These are phyloP conservation scores for Carex pumila DNA, from an alignment of 176 grass and related monocot species.

Conservation along the genomic window DNA sequence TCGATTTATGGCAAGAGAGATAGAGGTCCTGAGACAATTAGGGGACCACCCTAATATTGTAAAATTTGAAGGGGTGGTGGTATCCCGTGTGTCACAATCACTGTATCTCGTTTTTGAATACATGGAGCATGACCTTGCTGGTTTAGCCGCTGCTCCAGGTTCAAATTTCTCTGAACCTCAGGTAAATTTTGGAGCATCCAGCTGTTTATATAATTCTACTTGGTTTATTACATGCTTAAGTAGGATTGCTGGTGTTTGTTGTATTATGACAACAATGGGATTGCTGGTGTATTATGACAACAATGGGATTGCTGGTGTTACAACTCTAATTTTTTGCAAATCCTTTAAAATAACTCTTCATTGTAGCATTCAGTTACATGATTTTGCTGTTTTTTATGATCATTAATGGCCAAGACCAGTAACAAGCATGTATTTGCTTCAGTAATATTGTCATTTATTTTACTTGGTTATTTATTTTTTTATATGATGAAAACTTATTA, in stretches of 20 bases:
- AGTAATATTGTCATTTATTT: neutral
- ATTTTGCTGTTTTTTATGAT: neutral
- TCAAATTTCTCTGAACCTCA: constrained; percentile 40
- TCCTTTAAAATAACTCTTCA: neutral
- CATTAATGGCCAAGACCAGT: neutral
- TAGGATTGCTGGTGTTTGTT: neutral
- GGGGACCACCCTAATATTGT: constrained; percentile 41
- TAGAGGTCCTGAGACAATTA: constrained; percentile 29
- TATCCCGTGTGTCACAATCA: constrained; percentile 36
- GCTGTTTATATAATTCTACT: neutral
- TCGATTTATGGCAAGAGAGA: constrained; percentile 53
- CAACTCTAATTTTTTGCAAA: neutral
- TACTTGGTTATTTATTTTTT: neutral
- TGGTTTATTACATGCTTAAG: neutral
- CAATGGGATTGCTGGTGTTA: neutral
- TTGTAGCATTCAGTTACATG: neutral
- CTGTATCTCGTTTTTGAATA: constrained; percentile 95
- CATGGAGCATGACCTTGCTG: constrained; percentile 93
- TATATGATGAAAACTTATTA: neutral
- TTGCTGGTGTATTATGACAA: too few species aligned
- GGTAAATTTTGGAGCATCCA: constrained; percentile 3
- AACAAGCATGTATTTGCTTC: neutral
- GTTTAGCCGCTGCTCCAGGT: constrained; percentile 26
- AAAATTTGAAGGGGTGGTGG: constrained; percentile 34
- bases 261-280: neutral